Conservation (phyloP, 116 monocot genomes). For the Dioscorea cayenensis region DNA sequence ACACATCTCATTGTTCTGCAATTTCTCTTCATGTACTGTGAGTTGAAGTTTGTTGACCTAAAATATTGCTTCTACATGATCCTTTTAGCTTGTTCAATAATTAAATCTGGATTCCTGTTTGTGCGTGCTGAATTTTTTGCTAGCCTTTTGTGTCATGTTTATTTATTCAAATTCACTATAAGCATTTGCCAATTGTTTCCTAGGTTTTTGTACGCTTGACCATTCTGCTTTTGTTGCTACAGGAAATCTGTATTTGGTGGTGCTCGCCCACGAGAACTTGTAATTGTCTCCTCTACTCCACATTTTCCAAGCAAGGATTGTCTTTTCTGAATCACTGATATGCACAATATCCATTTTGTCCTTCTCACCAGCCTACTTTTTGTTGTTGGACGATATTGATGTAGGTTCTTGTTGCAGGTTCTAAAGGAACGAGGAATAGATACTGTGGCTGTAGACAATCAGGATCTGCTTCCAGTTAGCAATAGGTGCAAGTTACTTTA, state of each 20-base stretch:
- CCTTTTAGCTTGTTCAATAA: no score
- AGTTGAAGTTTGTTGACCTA: no score
- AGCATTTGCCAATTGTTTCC: no score
- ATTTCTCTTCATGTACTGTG: no score
- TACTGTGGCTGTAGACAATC: constrained; percentile 14
- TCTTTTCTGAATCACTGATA: neutral
- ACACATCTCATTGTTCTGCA: no score
- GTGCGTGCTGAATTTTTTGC: neutral
- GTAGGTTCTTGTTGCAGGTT: constrained; percentile 35
- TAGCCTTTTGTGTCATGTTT: neutral
- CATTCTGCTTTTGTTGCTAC: constrained; percentile 13
- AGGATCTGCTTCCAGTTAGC: constrained; percentile 26
- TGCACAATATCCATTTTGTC: constrained; percentile 2
- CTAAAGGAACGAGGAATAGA: constrained; percentile 78
- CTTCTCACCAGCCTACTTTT: neutral
- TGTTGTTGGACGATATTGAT: neutral
- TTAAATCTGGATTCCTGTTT: neutral
- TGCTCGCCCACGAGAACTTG: constrained; percentile 81
- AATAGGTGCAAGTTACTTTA: constrained; percentile 28
- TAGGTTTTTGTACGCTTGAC: neutral
- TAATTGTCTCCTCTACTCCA: constrained; percentile 14
- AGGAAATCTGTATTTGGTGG: constrained; percentile 83
- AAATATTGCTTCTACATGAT: no score
- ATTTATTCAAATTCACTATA: neutral
- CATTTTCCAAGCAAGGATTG: neutral